phyloP scores from a whole-genome alignment of 106 monocot species.

The Posidonia australis region DNA sequence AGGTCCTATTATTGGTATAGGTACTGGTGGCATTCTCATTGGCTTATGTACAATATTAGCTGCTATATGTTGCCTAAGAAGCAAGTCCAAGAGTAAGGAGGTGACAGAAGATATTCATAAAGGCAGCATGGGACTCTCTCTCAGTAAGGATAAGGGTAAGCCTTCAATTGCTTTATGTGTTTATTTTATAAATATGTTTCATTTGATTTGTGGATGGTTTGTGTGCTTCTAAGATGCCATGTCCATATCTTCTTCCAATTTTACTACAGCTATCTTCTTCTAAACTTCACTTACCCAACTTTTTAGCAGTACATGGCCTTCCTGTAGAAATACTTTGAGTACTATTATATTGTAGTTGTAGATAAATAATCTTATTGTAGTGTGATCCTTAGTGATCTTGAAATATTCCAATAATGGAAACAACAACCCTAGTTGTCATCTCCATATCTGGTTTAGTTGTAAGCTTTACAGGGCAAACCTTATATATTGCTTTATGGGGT shows the following conservation, averaged over 20 bases:
- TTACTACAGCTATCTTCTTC: no score
- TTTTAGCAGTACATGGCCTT: no score
- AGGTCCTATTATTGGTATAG: slow-evolving; percentile 33
- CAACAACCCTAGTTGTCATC: slow-evolving; percentile 14
- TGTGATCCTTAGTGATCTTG: slow-evolving; percentile 8
- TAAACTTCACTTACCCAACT: no score
- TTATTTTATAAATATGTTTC: no score
- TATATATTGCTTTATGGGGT: no score
- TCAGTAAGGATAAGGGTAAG: slow-evolving; percentile 35
- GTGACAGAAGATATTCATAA: slow-evolving; percentile 9
- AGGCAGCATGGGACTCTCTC: slow-evolving; percentile 8
- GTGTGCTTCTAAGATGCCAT: no score
- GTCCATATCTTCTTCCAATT: no score
- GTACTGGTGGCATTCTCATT: slow-evolving; percentile 26
- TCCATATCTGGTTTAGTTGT: slow-evolving; percentile 12
- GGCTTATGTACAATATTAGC: slow-evolving; percentile 22
- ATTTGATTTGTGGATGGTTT: no score
- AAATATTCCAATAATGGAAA: slow-evolving; percentile 14
- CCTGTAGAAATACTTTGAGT: no score
- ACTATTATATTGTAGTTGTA: slow-evolving; percentile 16
- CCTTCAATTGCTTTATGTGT: no score
- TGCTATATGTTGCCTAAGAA: slow-evolving; percentile 15
- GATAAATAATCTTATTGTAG: slow-evolving; percentile 13
- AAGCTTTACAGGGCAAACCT: slow-evolving; percentile 4
- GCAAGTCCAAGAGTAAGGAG: slow-evolving; percentile 16